Evolutionary conservation across 1,284 basidiomycete genomes (phyloP), one percentile per base, ranked within the genome.

Genomic region (Mycosarcoma mackinlayi): DNA sequence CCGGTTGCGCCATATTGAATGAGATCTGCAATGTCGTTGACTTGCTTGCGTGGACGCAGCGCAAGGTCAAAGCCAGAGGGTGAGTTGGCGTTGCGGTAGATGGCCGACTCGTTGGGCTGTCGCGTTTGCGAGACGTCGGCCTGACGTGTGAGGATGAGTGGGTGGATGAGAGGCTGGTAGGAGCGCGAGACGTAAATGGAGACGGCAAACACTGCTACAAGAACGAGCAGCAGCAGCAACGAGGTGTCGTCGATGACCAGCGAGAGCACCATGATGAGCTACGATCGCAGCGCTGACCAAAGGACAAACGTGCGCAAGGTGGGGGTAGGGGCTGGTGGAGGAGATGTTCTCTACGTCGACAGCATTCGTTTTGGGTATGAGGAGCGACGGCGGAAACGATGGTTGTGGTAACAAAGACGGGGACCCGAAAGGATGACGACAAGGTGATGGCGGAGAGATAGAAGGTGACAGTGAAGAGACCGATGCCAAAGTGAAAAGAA

Each of bases 61-160:
- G 80, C 78, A 23, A 82, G 71, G 34, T 81, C 75, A 42, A 81
- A 78, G 30, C 79, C 79, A 6, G 69, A 13, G 7, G 79, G 80
- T 3, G 80, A 71, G 65, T 82, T 82, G 34, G 78, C 72, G 39
- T 80, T 82, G 42, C 80, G 71, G 48, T 79, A 82, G 38, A 76
- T 66, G 31, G 80, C 63, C 16, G 80, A 82, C 49, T 82, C 73
- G 31, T 47, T 48, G 13, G 65, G 66, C 28, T 73, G 58, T 4
- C 73, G 72, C 3, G 78, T 74, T 6, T 70, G 60, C 4, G 80
- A 78, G 48, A 76, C 75, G 27, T 82, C 79, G 10, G 80, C 71
- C 49, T 82, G 80, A 5, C 74, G 60, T 1, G 72, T 60, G 40
- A 82, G 68, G 56, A 82, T 79, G 40, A 82, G 71, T 5, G 79